phyloP scores from a whole-genome alignment of 768 basidiomycete species.

The Roridomyces roridus region DNA sequence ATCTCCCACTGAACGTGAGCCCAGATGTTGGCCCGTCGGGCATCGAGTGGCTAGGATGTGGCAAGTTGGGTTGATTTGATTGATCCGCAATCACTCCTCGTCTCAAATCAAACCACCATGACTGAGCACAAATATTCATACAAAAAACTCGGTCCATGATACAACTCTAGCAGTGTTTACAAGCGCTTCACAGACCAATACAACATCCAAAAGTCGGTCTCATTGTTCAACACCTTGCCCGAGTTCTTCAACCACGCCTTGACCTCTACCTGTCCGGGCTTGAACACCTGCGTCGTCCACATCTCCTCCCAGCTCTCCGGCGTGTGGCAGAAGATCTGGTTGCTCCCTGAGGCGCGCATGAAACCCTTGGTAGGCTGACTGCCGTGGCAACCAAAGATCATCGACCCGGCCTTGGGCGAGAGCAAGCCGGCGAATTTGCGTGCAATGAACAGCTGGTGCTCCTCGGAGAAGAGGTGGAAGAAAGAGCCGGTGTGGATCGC shows the following conservation, averaged over 20 bases:
- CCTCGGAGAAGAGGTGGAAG: conserved; percentile 58
- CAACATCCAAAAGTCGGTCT: conserved; percentile 20
- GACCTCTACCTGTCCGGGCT: conserved; percentile 38
- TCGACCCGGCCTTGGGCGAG: conserved; percentile 48
- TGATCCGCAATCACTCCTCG: too few species aligned
- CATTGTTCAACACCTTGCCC: conserved; percentile 16
- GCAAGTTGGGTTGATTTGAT: too few species aligned
- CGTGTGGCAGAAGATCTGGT: conserved; percentile 41
- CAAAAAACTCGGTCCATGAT: too few species aligned
- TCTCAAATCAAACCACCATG: too few species aligned
- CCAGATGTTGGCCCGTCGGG: too few species aligned
- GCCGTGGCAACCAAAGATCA: conserved; percentile 53
- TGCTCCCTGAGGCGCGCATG: background rate
- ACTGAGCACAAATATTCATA: too few species aligned
- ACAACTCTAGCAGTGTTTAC: too few species aligned
- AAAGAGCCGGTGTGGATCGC: conserved; percentile 56
- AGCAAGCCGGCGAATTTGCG: conserved; percentile 47
- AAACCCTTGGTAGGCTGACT: conserved; percentile 39
- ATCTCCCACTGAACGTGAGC: too few species aligned
- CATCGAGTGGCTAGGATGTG: too few species aligned
- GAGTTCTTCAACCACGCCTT: conserved; percentile 28
- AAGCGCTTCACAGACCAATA: conserved; percentile 22
- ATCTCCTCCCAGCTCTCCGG: conserved; percentile 42
- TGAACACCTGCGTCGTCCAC: conserved; percentile 43
- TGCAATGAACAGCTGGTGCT: conserved; percentile 47